Evolutionary conservation across 257 asterid genomes (phyloP), one percentile per base, ranked within the genome.

Genomic region (Penstemon eatonii): DNA sequence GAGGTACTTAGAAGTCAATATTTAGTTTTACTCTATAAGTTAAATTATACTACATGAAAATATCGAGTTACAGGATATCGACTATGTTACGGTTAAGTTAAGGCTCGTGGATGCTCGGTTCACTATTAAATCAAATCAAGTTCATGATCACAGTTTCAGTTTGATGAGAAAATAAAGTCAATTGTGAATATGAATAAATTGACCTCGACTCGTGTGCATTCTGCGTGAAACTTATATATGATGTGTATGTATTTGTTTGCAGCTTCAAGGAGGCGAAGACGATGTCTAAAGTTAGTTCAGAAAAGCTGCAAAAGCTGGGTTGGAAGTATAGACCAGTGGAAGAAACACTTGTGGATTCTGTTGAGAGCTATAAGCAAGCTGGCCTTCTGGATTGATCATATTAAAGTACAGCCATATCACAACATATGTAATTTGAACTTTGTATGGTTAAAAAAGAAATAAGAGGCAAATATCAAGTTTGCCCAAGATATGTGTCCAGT

Each of bases 241-340:
- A 3, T 45, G 18, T 25, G 0, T 25, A 25, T 25, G 33, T 25
- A 8, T 53, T 19, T n/a, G 3, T 36, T 61, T 76, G 75, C 85
- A 89, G 96, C 68, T 84, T 85, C 66, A 75, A 71, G 13, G 87
- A 80, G 43, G 85, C 64, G 38, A 67, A 13, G 8, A 76, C 70
- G 1, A 47, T 3, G 36, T 33, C 9, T 6, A 54, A 57, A 15
- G 4, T 65, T 42, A 84, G 83, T 71, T 82, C 90, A 11, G 85
- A 81, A 54, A 88, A 84, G 62, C 71, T 91, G 84, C 82, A 82
- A 63, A 82, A 71, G 68, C 78, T 89, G 68, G 96, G 97, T 2
- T 89, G 90, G 96, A 81, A 58, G 39, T 82, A 56, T 63, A 82
- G 88, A 83, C 67, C 90, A 56, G 54, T 91, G 74, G 81, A 80